Evolutionary conservation across 352 stramenopile genomes (phyloP).

Genomic region (Globisporangium yorkense): DNA sequence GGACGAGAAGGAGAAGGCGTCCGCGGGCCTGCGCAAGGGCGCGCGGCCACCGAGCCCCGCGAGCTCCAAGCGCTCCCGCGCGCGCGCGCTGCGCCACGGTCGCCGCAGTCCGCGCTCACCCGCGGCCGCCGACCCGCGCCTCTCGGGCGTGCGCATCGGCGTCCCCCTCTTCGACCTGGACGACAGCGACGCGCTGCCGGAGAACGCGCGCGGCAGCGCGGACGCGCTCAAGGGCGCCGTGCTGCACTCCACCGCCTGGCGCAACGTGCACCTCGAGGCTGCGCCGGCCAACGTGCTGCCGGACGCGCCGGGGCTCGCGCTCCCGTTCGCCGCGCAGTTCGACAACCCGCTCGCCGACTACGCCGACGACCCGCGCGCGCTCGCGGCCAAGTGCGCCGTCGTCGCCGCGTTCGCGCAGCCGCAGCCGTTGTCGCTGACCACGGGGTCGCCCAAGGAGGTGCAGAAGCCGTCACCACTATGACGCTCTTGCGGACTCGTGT

Average conservation of each 20-base stretch:
- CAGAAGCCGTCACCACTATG: too few species aligned
- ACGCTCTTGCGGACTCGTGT: too few species aligned
- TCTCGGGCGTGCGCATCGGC: slow-evolving; percentile 14
- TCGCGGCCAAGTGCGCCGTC: slow-evolving; percentile 27
- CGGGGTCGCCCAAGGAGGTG: slow-evolving; percentile 18
- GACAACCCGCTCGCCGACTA: slow-evolving; percentile 38
- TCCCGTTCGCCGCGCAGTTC: slow-evolving; percentile 29
- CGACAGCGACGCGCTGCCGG: slow-evolving; percentile 9
- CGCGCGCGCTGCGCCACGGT: slow-evolving; percentile 39
- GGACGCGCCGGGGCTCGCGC: slow-evolving; percentile 11
- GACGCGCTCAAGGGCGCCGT: slow-evolving; percentile 38
- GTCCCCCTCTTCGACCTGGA: slow-evolving; percentile 22
- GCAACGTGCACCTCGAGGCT: slow-evolving; percentile 26
- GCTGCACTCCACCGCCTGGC: slow-evolving; percentile 64
- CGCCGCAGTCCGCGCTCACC: slow-evolving; percentile 43
- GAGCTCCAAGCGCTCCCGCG: slow-evolving; percentile 37
- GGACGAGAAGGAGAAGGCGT: slow-evolving; percentile 9
- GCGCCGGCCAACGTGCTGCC: slow-evolving; percentile 42
- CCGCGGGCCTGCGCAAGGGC: slow-evolving; percentile 32
- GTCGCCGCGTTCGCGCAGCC: slow-evolving; percentile 12
- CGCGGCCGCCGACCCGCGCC: slow-evolving; percentile 21
- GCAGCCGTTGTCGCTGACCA: slow-evolving; percentile 18
- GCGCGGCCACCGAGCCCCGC: slow-evolving; percentile 23
- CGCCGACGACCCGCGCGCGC: slow-evolving; percentile 12
- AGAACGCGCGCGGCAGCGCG: slow-evolving; percentile 22